Conservation (phyloP, 2,329 filamentous ascomycete genomes). For the Aspergillus sclerotialis region DNA sequence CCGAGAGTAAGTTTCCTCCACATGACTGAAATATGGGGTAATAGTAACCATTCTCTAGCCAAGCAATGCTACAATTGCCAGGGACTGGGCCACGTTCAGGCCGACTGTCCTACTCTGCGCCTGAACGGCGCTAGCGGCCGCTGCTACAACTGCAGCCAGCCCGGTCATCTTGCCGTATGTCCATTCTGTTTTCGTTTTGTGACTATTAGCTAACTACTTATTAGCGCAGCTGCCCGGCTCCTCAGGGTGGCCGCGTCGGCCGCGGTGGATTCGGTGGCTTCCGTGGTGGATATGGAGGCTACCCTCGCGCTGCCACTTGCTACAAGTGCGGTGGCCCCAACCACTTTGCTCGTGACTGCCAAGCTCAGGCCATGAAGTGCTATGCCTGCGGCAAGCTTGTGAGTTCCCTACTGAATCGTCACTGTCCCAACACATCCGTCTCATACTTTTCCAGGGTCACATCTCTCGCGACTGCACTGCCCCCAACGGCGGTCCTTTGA, state of each 20-base stretch:
- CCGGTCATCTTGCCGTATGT: constrained; percentile 82
- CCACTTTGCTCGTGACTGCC: constrained; percentile 97
- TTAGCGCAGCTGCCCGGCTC: constrained; percentile 76
- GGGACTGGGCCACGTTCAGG: constrained; percentile 95
- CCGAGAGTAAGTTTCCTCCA: constrained; percentile 59
- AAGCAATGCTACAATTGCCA: constrained; percentile 99
- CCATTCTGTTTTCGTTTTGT: constrained; percentile 1
- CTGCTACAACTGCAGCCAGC: constrained; percentile 94
- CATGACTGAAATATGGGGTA: constrained; percentile 6
- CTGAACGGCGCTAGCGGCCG: constrained; percentile 78
- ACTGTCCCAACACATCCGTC: neutral
- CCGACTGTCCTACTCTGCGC: constrained; percentile 94
- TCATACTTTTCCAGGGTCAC: constrained; percentile 51
- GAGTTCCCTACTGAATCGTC: constrained; percentile 12
- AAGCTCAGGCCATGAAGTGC: constrained; percentile 98
- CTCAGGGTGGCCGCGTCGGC: constrained; percentile 57
- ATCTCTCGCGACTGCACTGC: constrained; percentile 94
- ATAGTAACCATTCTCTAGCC: constrained; percentile 43
- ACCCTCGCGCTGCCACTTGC: constrained; percentile 54
- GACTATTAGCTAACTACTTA: neutral
- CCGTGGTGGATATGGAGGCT: constrained; percentile 64
- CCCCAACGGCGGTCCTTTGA: constrained; percentile 90
- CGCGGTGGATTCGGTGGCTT: constrained; percentile 60
- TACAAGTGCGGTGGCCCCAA: constrained; percentile 78
- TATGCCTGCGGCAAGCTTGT: constrained; percentile 89